Evolutionary conservation across 2,329 filamentous ascomycete species (phyloP).

Genomic region (Trichothecium sympodiale): DNA sequence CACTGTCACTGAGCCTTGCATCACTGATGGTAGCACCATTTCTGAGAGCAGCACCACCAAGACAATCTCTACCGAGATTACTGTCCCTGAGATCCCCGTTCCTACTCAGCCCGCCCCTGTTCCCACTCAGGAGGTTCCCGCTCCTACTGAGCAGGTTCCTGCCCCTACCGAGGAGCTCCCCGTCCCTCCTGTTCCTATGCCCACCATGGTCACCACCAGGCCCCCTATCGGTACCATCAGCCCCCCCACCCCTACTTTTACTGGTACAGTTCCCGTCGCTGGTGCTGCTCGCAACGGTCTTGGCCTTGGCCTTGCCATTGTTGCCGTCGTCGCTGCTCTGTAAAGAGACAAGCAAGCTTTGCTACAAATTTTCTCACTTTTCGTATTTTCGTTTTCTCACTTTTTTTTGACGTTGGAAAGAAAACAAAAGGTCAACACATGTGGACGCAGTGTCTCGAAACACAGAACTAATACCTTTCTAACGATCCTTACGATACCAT

Average conservation of each 20-base stretch:
- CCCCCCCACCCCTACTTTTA: slow-evolving; percentile 11
- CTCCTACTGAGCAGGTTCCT: slow-evolving; percentile 22
- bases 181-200: slow-evolving; percentile 21
- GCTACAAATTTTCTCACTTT: slow-evolving; percentile 12
- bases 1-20: slow-evolving; percentile 38
- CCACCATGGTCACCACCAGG: slow-evolving; percentile 1
- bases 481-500: slow-evolving; percentile 45
- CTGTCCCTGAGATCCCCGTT: slow-evolving; percentile 43
- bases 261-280: slow-evolving; percentile 15
- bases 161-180: slow-evolving; percentile 28
- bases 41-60: slow-evolving; percentile 33
- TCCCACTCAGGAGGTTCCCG: slow-evolving; percentile 5
- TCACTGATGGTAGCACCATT: slow-evolving; percentile 35
- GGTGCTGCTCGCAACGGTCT: slow-evolving; percentile 31
- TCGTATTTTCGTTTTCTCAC: neutral
- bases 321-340: slow-evolving; percentile 33
- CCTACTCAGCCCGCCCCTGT: slow-evolving; percentile 17
- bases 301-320: slow-evolving; percentile 32
- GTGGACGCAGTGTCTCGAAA: slow-evolving; percentile 7
- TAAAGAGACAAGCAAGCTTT: slow-evolving; percentile 19
- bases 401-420: slow-evolving; percentile 2
- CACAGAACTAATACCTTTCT: slow-evolving; percentile 30
- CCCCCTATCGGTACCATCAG: slow-evolving; percentile 10
- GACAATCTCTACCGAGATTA: slow-evolving; percentile 38
- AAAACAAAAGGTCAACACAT: slow-evolving; percentile 5